Percentiles rank a stretch among this genome's conserved stretches.
Evolutionary conservation across 768 basidiomycete species (phyloP).

Genomic region (Mycena amicta): DNA sequence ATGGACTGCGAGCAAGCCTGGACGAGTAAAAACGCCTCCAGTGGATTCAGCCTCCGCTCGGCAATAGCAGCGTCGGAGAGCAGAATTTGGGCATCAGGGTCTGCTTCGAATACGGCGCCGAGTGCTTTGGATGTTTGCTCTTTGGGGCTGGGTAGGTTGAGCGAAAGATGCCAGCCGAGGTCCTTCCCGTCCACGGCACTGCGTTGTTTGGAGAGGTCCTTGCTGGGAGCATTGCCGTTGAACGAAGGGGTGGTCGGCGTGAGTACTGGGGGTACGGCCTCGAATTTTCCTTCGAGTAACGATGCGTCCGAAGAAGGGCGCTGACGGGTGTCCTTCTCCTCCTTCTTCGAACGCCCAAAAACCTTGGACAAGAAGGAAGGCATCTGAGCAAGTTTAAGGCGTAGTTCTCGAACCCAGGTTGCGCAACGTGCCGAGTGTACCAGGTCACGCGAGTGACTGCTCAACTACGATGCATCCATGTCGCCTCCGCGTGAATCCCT

Average conservation of each 20-base stretch:
- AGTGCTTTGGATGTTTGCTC: slow-evolving; percentile 50
- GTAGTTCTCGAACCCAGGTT: too few relatives aligned
- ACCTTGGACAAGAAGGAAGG: slow-evolving; percentile 68
- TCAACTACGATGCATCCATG: too few relatives aligned
- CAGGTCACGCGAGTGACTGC: too few relatives aligned
- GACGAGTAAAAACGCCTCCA: slow-evolving; percentile 65
- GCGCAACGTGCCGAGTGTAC: too few relatives aligned
- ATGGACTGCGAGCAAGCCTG: slow-evolving; percentile 72
- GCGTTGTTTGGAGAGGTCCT: slow-evolving; percentile 34
- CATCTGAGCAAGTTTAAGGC: not conserved
- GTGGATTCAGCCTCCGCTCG: slow-evolving; percentile 58
- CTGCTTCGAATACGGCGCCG: slow-evolving; percentile 62
- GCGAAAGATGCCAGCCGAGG: slow-evolving; percentile 53
- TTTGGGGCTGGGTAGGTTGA: slow-evolving; percentile 60
- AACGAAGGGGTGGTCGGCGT: slow-evolving; percentile 45
- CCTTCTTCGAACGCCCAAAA: slow-evolving; percentile 67
- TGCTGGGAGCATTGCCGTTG: slow-evolving; percentile 47
- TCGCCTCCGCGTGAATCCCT: not conserved
- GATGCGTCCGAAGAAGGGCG: slow-evolving; percentile 43
- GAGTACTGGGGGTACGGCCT: slow-evolving; percentile 59
- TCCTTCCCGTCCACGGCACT: slow-evolving; percentile 29
- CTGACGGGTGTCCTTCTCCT: slow-evolving; percentile 47
- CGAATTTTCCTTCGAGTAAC: slow-evolving; percentile 75
- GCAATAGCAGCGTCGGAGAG: slow-evolving; percentile 60
- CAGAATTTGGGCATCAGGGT: slow-evolving; percentile 48